Evolutionary conservation across 805 yeast species (phyloP).

Genomic region (Grigorovia humatica): DNA sequence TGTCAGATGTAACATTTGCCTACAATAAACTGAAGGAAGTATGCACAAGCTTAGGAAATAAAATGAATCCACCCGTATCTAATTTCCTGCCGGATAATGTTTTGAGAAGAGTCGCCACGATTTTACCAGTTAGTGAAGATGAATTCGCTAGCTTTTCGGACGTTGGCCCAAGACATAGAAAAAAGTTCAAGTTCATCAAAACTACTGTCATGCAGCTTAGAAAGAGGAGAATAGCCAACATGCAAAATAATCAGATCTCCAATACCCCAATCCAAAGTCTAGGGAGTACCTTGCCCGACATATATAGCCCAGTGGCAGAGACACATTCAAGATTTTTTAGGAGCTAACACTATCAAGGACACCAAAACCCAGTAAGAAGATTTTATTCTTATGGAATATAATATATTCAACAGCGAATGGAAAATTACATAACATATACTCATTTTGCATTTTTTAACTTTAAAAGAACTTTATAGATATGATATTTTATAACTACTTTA

Average conservation of each 20-base stretch:
- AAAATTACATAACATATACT: neutral
- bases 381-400: neutral
- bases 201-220: conserved; percentile 15
- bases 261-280: conserved; percentile 7
- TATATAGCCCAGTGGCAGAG: conserved; percentile 3
- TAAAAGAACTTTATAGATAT: neutral
- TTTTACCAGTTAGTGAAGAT: conserved; percentile 17
- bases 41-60: conserved; percentile 13
- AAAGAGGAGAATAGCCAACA: conserved; percentile 9
- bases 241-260: neutral
- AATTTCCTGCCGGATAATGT: conserved; percentile 19
- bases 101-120: conserved; percentile 17
- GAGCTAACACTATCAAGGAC: conserved; percentile 7
- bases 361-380: neutral
- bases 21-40: conserved; percentile 17
- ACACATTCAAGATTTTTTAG: conserved; percentile 16
- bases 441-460: neutral
- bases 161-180: conserved; percentile 11
- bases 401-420: neutral
- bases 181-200: conserved; percentile 18
- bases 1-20: conserved; percentile 15
- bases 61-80: conserved; percentile 17
- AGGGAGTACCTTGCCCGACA: conserved; percentile 11
- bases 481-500: neutral
- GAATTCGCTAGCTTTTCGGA: conserved; percentile 17